These are phyloP conservation scores for Cryptomeria japonica DNA, from an alignment of 75 land plant species.

Conservation along the genomic window DNA sequence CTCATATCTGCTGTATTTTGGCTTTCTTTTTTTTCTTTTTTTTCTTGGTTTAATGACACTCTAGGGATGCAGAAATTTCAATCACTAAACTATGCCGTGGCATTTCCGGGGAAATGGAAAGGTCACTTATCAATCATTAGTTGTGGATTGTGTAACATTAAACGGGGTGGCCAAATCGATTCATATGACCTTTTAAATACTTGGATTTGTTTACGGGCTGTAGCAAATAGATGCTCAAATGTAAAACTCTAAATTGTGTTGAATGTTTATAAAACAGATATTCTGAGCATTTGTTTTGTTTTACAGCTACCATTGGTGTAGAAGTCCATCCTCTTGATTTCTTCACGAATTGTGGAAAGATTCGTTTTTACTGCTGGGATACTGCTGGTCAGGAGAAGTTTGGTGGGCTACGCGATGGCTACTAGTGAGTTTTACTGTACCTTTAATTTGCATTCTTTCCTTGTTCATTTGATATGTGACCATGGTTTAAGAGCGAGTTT, in stretches of 20 bases:
- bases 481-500: neutral
- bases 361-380: slow-evolving; percentile 58
- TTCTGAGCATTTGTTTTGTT: neutral
- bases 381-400: slow-evolving; percentile 62
- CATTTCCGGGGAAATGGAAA: no score
- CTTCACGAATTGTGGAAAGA: slow-evolving; percentile 56
- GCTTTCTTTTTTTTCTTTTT: no score
- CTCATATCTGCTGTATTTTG: neutral
- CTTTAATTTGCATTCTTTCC: neutral
- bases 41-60: no score
- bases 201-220: no score
- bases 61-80: no score
- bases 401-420: slow-evolving; percentile 57
- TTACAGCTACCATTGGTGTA: slow-evolving; percentile 54
- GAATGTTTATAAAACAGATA: neutral
- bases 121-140: no score
- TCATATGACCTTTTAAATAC: neutral
- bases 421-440: slow-evolving; percentile 41
- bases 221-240: neutral
- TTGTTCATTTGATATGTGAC: neutral
- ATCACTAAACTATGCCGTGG: no score
- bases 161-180: neutral
- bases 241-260: neutral
- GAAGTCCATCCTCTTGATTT: slow-evolving; percentile 57
- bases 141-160: no score